Conservation (phyloP, 306 rosid species). For the Psophocarpus tetragonolobus region DNA sequence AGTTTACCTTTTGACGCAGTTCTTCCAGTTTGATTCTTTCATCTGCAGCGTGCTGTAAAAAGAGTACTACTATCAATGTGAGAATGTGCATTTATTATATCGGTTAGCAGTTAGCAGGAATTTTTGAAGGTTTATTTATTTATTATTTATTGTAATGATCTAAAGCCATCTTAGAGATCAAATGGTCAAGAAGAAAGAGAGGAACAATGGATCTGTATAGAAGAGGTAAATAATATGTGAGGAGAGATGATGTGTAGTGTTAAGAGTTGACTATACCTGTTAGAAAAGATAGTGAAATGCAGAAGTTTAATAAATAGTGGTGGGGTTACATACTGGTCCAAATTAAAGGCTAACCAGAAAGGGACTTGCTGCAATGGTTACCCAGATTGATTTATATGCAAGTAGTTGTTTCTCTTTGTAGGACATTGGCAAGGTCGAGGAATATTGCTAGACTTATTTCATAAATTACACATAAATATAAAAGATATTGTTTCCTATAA, state of each 20-base stretch:
- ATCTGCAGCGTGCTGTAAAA: slow-evolving; percentile 91
- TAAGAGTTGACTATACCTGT: not conserved
- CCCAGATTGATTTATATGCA: not conserved
- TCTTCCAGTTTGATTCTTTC: slow-evolving; percentile 94
- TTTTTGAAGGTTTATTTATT: not conserved
- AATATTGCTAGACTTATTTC: too few species aligned
- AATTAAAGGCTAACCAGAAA: not conserved
- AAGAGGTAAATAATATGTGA: not conserved
- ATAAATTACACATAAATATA: too few species aligned
- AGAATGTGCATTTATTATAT: not conserved
- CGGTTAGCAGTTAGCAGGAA: not conserved
- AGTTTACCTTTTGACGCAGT: slow-evolving; percentile 76
- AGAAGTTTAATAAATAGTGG: not conserved
- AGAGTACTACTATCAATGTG: slow-evolving; percentile 28
- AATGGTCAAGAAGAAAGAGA: not conserved
- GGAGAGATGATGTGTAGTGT: not conserved
- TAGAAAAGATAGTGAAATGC: not conserved
- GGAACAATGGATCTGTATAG: not conserved
- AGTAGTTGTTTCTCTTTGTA: not conserved
- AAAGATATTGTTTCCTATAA: too few species aligned
- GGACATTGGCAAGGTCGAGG: too few species aligned
- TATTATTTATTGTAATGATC: not conserved
- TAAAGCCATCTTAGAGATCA: not conserved
- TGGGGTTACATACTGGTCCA: not conserved
- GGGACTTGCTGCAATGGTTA: not conserved